These are phyloP conservation scores for Neocatenulostroma microsporum DNA, from an alignment of 2,329 filamentous ascomycete species.

Conservation along the genomic window DNA sequence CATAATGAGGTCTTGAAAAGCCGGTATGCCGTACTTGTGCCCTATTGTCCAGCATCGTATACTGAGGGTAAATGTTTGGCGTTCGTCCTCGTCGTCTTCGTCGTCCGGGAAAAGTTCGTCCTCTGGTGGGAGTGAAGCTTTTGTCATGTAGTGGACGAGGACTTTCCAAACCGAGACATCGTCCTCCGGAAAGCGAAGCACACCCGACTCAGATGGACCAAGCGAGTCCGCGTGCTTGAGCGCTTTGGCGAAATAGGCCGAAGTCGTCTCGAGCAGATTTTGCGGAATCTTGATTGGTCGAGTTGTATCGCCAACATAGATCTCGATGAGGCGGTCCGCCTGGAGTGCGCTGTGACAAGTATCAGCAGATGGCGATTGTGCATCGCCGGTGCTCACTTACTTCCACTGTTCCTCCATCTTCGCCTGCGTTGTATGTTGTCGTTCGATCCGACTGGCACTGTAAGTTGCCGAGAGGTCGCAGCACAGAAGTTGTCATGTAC, in stretches of 20 bases:
- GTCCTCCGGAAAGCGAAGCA: not conserved
- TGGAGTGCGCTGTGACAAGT: not conserved
- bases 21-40: constrained; percentile 9
- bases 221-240: not conserved
- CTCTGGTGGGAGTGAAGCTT: not conserved
- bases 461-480: no score
- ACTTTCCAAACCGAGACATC: not conserved
- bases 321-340: not conserved
- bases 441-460: no score
- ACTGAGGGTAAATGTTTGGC: not conserved
- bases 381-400: no score
- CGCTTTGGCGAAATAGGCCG: no score
- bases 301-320: not conserved
- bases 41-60: constrained; percentile 6
- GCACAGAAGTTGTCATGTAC: no score
- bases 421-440: no score
- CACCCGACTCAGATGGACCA: not conserved
- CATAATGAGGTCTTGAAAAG: constrained; percentile 7
- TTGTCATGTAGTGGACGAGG: constrained; percentile 8
- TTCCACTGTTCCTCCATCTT: no score
- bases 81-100: not conserved
- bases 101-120: not conserved
- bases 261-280: not conserved
- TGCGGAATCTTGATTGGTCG: not conserved
- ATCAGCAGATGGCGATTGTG: no score